These are phyloP conservation scores for Bipolaris gigantea DNA, from an alignment of 2,329 filamentous ascomycete genomes.

Conservation along the genomic window DNA sequence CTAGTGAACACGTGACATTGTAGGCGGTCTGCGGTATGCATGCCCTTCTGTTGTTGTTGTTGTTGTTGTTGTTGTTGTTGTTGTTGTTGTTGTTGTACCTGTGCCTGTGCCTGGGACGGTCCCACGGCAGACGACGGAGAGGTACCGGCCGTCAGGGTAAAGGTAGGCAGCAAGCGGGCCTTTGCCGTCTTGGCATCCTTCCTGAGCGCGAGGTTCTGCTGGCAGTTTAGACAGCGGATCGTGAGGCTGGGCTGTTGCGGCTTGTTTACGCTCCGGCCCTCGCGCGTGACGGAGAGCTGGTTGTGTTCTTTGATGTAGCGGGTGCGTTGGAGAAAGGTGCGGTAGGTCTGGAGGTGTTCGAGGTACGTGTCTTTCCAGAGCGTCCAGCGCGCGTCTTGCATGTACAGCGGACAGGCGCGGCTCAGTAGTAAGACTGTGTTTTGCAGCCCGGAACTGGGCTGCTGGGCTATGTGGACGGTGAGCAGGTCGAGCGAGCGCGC, in stretches of 20 bases:
- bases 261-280: constrained; percentile 65
- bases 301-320: constrained; percentile 79
- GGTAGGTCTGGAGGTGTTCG: constrained; percentile 70
- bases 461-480: constrained; percentile 73
- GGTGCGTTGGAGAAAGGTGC: constrained; percentile 71
- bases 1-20: too few relatives aligned
- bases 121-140: neutral
- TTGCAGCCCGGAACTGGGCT: constrained; percentile 67
- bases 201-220: constrained; percentile 54
- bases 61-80: too few relatives aligned
- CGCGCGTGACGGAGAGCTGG: constrained; percentile 64
- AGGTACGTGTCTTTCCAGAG: constrained; percentile 78
- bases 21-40: too few relatives aligned
- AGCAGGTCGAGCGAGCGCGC: constrained; percentile 74
- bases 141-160: neutral
- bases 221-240: constrained; percentile 76
- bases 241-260: constrained; percentile 68
- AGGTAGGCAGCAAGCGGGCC: constrained; percentile 24
- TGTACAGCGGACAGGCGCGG: constrained; percentile 73
- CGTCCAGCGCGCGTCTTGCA: constrained; percentile 73
- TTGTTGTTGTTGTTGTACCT: too few relatives aligned
- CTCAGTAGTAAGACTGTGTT: constrained; percentile 75
- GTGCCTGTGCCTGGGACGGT: neutral
- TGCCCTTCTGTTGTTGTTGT: too few relatives aligned
- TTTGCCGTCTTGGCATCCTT: constrained; percentile 25